These are phyloP conservation scores for Fusarium nygamai DNA, from an alignment of 2,329 filamentous ascomycete species.

Conservation along the genomic window DNA sequence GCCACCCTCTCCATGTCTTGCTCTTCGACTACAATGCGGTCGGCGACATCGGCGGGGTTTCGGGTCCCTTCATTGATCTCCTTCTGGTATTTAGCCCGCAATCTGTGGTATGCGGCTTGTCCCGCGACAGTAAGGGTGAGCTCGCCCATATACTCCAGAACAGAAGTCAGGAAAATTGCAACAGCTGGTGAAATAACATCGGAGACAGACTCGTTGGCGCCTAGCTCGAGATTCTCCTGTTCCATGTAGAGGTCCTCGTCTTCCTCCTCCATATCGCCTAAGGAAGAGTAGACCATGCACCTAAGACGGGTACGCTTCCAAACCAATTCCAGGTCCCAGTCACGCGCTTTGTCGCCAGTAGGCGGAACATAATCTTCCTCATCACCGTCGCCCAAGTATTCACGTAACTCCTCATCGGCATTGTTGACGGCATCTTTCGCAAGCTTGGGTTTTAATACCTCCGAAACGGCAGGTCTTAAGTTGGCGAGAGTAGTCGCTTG, in stretches of 20 bases:
- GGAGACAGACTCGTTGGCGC: constrained; percentile 65
- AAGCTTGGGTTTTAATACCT: constrained; percentile 89
- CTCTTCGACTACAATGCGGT: constrained; percentile 86
- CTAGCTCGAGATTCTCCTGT: constrained; percentile 75
- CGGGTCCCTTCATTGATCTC: constrained; percentile 64
- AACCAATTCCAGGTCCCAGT: constrained; percentile 90
- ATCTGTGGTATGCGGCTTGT: constrained; percentile 80
- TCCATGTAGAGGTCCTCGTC: constrained; percentile 92
- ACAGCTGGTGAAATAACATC: constrained; percentile 87
- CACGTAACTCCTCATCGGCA: constrained; percentile 86
- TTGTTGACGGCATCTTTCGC: constrained; percentile 85
- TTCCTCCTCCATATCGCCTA: constrained; percentile 97
- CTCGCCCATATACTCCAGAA: constrained; percentile 93
- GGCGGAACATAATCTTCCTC: constrained; percentile 75
- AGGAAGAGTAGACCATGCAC: constrained; percentile 97
- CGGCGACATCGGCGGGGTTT: constrained; percentile 60
- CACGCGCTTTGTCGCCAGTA: constrained; percentile 60
- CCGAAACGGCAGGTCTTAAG: constrained; percentile 82
- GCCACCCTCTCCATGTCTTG: constrained; percentile 93
- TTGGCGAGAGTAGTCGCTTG: constrained; percentile 79
- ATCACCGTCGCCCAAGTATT: constrained; percentile 83
- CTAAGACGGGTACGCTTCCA: constrained; percentile 94
- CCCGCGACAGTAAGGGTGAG: constrained; percentile 88
- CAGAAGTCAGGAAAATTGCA: constrained; percentile 94
- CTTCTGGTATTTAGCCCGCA: constrained; percentile 67